Evolutionary conservation across 2,329 filamentous ascomycete species (phyloP).

Genomic region (Parastagonospora nodorum): DNA sequence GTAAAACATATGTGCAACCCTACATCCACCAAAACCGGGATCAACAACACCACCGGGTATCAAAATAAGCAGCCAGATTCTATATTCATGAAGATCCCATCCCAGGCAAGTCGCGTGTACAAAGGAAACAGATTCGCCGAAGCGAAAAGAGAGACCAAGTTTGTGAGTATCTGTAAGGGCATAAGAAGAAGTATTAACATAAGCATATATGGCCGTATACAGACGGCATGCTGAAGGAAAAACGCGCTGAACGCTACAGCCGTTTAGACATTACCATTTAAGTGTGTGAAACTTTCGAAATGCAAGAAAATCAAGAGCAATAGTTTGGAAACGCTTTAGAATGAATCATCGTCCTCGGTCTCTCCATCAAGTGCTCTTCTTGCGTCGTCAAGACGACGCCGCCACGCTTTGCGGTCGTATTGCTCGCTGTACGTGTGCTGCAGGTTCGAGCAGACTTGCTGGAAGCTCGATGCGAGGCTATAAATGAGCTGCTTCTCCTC

Average conservation of each 20-base stretch:
- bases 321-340: conserved; percentile 13
- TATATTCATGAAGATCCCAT: too few species aligned
- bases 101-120: too few species aligned
- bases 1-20: background rate
- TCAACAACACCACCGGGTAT: background rate
- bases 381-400: conserved; percentile 76
- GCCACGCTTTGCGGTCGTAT: conserved; percentile 66
- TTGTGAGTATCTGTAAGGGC: too few species aligned
- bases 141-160: too few species aligned
- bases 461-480: conserved; percentile 57
- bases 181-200: background rate
- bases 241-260: conserved; percentile 31
- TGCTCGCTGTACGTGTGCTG: conserved; percentile 55
- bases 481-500: conserved; percentile 61
- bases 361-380: conserved; percentile 74
- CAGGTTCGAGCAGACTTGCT: conserved; percentile 58
- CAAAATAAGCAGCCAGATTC: background rate
- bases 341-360: conserved; percentile 44
- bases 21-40: background rate
- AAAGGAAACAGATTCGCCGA: too few species aligned
- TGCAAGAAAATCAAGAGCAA: conserved; percentile 4
- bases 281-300: background rate
- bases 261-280: conserved; percentile 37
- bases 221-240: conserved; percentile 7
- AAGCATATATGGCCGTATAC: background rate